phyloP scores from a whole-genome alignment of 2,329 filamentous ascomycete genomes.

The Penicillium verrucosum region DNA sequence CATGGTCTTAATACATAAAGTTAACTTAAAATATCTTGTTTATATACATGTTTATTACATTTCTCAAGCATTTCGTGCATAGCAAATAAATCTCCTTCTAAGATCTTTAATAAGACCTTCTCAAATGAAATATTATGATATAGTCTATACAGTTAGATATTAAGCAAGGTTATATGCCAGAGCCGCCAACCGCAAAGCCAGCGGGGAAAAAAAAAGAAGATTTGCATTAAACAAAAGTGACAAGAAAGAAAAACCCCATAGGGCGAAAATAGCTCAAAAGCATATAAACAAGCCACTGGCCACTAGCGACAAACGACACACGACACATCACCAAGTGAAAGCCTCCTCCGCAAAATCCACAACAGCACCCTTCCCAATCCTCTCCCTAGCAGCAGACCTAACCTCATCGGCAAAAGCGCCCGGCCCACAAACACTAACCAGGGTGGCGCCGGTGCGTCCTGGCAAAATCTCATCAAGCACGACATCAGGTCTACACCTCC shows the following conservation, averaged over 20 bases:
- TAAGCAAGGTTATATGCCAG: background rate
- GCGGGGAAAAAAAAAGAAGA: background rate
- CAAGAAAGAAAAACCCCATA: background rate
- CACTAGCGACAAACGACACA: background rate
- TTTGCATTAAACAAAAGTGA: background rate
- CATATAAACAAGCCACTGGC: background rate
- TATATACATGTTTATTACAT: background rate
- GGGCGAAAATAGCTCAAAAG: background rate
- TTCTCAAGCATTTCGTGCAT: background rate
- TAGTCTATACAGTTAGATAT: background rate
- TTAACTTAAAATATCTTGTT: background rate
- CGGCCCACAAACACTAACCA: constrained; percentile 61
- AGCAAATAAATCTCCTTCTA: no score
- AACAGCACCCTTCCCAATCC: constrained; percentile 50
- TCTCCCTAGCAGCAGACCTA: constrained; percentile 51
- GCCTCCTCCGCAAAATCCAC: constrained; percentile 65
- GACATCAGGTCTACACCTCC: constrained; percentile 54
- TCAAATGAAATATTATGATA: background rate
- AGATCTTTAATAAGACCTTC: background rate
- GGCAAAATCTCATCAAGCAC: constrained; percentile 57
- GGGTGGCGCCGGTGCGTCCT: constrained; percentile 56
- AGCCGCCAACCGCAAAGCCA: background rate
- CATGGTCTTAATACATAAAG: constrained; percentile 1
- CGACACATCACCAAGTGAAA: constrained; percentile 55
- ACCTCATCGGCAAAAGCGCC: constrained; percentile 63